Percentiles rank a stretch among this genome's conserved stretches.
Evolutionary conservation across 2,329 filamentous ascomycete genomes (phyloP).

Genomic region (Claviceps africana): DNA sequence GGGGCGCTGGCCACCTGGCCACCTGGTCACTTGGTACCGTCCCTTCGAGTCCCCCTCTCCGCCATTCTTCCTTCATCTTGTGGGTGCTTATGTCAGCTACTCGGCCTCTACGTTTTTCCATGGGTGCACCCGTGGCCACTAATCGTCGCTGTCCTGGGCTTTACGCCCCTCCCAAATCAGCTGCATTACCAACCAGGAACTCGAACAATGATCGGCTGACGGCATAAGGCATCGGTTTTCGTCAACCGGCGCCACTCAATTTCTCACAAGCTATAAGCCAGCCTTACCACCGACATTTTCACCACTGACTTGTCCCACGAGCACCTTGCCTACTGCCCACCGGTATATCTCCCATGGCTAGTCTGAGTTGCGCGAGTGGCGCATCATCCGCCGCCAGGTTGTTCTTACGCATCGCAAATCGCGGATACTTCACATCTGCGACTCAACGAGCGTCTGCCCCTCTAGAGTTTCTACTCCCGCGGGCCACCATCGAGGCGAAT

Average conservation of each 20-base stretch:
- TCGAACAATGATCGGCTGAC: not conserved
- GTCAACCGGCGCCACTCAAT: conserved; percentile 1
- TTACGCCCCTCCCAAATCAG: not conserved
- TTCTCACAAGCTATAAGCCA: too few relatives aligned
- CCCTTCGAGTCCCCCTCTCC: not conserved
- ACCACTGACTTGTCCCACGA: not conserved
- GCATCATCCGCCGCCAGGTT: conserved; percentile 24
- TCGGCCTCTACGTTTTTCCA: conserved; percentile 2
- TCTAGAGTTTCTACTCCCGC: conserved; percentile 28
- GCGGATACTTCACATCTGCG: conserved; percentile 17
- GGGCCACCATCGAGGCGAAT: conserved; percentile 6
- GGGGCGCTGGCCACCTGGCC: not conserved
- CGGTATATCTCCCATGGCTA: conserved; percentile 14
- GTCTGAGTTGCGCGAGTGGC: conserved; percentile 23
- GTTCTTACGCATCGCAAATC: conserved; percentile 28
- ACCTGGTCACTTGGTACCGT: too few relatives aligned
- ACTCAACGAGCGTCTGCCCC: conserved; percentile 13
- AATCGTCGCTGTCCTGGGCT: not conserved
- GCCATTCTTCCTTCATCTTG: conserved; percentile 2
- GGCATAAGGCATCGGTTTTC: not conserved
- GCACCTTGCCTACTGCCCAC: not conserved
- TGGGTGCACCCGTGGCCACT: not conserved
- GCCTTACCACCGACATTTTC: not conserved
- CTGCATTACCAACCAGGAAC: not conserved
- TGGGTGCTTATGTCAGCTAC: conserved; percentile 7